A percentile compares a stretch with the other conserved stretches of the same genome.
These are phyloP conservation scores for Myrica gale DNA, from an alignment of 306 rosid species.

Conservation along the genomic window DNA sequence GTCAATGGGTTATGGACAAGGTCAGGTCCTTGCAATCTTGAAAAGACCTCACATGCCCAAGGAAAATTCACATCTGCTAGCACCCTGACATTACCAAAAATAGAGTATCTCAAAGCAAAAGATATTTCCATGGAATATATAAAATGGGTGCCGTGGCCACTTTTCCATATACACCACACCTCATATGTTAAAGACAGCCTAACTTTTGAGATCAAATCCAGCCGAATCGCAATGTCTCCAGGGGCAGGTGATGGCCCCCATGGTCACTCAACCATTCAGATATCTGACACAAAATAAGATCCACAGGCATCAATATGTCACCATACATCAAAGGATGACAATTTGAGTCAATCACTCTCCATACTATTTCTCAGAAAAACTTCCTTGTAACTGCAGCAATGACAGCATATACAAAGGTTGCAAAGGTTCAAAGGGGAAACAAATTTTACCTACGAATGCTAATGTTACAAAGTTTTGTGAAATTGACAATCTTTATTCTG, in stretches of 20 bases:
- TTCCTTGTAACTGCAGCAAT: background rate
- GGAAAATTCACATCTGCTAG: too few species aligned
- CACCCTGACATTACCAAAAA: too few species aligned
- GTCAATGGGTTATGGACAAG: too few species aligned
- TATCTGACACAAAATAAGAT: conserved; percentile 40
- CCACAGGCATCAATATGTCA: background rate
- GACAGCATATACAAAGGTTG: background rate
- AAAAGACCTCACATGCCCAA: too few species aligned
- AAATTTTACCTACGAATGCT: background rate
- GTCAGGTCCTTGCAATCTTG: too few species aligned
- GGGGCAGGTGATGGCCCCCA: conserved; percentile 25
- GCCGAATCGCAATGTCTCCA: conserved; percentile 43
- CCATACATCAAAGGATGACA: background rate
- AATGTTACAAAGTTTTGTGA: background rate
- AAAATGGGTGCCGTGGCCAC: too few species aligned
- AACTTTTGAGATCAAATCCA: conserved; percentile 62
- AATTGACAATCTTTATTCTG: too few species aligned
- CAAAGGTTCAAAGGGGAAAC: background rate
- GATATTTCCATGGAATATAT: too few species aligned
- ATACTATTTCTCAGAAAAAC: background rate
- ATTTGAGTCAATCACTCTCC: background rate
- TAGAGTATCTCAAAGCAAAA: too few species aligned
- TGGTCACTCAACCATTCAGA: conserved; percentile 54
- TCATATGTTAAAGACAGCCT: too few species aligned
- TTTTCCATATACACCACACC: too few species aligned